phyloP scores from a whole-genome alignment of 805 yeast genomes.

The Isabelozyma pseudorhagii region DNA sequence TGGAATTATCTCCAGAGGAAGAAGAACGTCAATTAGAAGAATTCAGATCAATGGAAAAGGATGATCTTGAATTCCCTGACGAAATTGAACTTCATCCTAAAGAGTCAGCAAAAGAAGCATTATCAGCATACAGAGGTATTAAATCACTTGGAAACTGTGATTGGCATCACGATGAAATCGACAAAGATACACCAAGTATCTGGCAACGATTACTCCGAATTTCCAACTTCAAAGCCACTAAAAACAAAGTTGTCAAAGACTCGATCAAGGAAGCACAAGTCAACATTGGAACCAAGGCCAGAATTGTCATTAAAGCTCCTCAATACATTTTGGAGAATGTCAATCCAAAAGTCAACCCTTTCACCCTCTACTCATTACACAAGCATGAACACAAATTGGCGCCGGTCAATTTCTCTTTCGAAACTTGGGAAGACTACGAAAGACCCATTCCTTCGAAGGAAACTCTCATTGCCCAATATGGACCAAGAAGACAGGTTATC shows the following conservation, averaged over 20 bases:
- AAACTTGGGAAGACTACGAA: slow-evolving; percentile 87
- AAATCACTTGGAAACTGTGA: slow-evolving; percentile 74
- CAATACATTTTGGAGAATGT: slow-evolving; percentile 39
- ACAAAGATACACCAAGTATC: slow-evolving; percentile 68
- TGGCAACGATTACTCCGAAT: slow-evolving; percentile 77
- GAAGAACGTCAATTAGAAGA: slow-evolving; percentile 72
- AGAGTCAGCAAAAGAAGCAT: slow-evolving; percentile 71
- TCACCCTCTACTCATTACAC: slow-evolving; percentile 70
- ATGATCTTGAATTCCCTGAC: slow-evolving; percentile 92
- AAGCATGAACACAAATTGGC: slow-evolving; percentile 86
- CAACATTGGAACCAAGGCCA: slow-evolving; percentile 59
- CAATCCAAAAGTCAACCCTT: slow-evolving; percentile 46
- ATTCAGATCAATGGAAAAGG: slow-evolving; percentile 68
- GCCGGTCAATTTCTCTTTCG: slow-evolving; percentile 75
- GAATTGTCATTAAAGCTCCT: slow-evolving; percentile 59
- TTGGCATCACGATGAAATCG: slow-evolving; percentile 87
- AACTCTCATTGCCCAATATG: slow-evolving; percentile 81
- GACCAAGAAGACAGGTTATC: slow-evolving; percentile 82
- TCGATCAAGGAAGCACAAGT: slow-evolving; percentile 42
- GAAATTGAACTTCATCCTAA: slow-evolving; percentile 82
- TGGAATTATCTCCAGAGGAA: slow-evolving; percentile 77
- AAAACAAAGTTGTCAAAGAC: slow-evolving; percentile 64
- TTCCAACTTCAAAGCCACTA: slow-evolving; percentile 72
- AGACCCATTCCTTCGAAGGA: slow-evolving; percentile 85
- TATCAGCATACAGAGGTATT: slow-evolving; percentile 81